Base-by-base conservation (phyloP, 2,329 filamentous ascomycete genomes). In the Ascocoryne sarcoides region DNA sequence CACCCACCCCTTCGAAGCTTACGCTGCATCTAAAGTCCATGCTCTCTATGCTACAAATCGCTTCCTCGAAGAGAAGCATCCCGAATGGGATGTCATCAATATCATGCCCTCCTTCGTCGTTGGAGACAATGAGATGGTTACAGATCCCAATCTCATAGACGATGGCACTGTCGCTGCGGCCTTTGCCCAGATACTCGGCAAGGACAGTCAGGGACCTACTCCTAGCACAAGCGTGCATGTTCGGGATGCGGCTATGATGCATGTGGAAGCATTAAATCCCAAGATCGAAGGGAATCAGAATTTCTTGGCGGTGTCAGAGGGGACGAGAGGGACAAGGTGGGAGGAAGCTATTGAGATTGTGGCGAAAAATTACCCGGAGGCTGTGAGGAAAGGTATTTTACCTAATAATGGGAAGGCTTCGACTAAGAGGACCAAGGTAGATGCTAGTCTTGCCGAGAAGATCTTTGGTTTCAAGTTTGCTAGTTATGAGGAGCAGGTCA, bases 281-380 rank as follows among this genome's bases (percentile, higher is more conserved):
- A 44, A 43, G 32, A 50, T 54, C 23, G 37, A 40, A 5, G 51
- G 50, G 0, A 46, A 47, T n/a, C 43, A 51, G 38, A 49, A 30
- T 19, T 51, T 54, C 32, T 18, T 54, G 8, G 51, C 45, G 10
- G 42, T 46, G 1, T 49, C 46, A 9, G 49, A 46, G n/a, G 49
- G 49, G 3, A 36, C 40, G 15, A 33, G 34, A 18, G 52, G 52
- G 4, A 60, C 56, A 10, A 41, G 49, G 33, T 68, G 64, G 65
- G 61, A 63, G 32, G 62, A 65, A 17, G 56, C 60, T 1, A 60
- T 61, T 32, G 57, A 59, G 14, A 62, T 67, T 36, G 62, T 60
- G 3, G 53, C 57, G 33, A 43, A 52, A 15, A 48, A 48, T 19
- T 67, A 58, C 50, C 43, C 54, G 45, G 35, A 51, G 48, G 53